These are phyloP conservation scores for Peziza echinospora DNA, from an alignment of 495 filamentous ascomycete species.

Conservation along the genomic window DNA sequence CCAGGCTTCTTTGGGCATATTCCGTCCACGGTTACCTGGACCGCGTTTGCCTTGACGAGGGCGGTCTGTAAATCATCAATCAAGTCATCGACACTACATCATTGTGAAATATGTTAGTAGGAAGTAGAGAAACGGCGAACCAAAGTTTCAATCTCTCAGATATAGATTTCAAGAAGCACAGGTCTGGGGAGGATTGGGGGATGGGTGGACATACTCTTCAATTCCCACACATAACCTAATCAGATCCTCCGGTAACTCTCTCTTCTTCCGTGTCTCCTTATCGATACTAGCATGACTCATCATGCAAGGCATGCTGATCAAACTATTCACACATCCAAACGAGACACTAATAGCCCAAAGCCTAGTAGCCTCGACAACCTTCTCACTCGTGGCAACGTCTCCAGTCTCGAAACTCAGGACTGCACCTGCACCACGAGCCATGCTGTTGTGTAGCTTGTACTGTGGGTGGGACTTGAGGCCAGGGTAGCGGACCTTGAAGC, in stretches of 20 bases:
- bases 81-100: constrained; percentile 43
- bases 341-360: constrained; percentile 90
- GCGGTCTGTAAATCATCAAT: constrained; percentile 82
- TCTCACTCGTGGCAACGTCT: constrained; percentile 54
- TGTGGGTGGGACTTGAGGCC: constrained; percentile 86
- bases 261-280: constrained; percentile 69
- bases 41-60: constrained; percentile 80
- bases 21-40: constrained; percentile 59
- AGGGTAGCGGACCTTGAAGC: constrained; percentile 87
- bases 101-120: not conserved
- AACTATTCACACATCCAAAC: constrained; percentile 92
- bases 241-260: constrained; percentile 85
- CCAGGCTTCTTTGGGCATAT: no score
- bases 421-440: constrained; percentile 81
- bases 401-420: constrained; percentile 94
- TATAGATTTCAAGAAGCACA: no score
- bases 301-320: constrained; percentile 94
- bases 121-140: not conserved
- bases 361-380: constrained; percentile 78
- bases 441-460: constrained; percentile 84
- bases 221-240: constrained; percentile 92
- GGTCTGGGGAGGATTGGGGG: no score
- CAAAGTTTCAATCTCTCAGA: no score
- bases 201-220: constrained; percentile 36
- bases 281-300: constrained; percentile 99